Evolutionary conservation across 768 basidiomycete genomes (phyloP), one percentile per base, ranked within the genome.

Genomic region (Wakefieldia striispora): DNA sequence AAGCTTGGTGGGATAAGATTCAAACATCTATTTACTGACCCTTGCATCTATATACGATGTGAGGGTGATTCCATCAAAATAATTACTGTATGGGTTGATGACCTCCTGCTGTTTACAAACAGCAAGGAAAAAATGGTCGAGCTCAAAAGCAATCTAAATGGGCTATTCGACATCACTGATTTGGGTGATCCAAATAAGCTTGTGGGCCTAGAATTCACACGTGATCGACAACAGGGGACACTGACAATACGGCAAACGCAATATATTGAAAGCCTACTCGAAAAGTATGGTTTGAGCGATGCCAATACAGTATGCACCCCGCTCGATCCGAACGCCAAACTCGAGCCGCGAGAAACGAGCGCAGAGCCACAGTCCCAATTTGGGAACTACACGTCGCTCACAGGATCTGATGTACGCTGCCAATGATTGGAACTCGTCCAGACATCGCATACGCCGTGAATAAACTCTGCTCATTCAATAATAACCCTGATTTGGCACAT

Each of bases 391-490:
- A 29, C 26, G 2, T 54, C 33, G 1, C 19, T 52, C 29, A 47
- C 24, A 0, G 66, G 65, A 3, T 61, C 31, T 71, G 0, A 64
- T 63, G 6, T 72, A 70, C 37, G 40, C 62, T 1, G 31, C 39
- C 4, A n/a, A n/a, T n/a, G n/a, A 39, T 50, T 0, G 51, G 46
- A 16, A 59, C 52, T 7, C 11, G 34, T 1, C 59, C 56, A 0
- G 53, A 66, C 37, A 46, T 61, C 1, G 24, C 57, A 9, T 47
- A 50, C 14, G 34, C 56, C 0, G 36, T 45, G 0, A 47, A 49
- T 2, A 20, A 16, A 0, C 46, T 63, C 8, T 54, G 54, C 3
- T 49, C 43, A 1, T 58, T 59, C n/a, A 56, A 54, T 24, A 6
- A 19, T 0, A 49, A 39, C 29, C 53, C 45, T 0, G 43, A 49